Evolutionary conservation across 2,329 filamentous ascomycete genomes (phyloP).

Genomic region (Helicocarpus griseus): DNA sequence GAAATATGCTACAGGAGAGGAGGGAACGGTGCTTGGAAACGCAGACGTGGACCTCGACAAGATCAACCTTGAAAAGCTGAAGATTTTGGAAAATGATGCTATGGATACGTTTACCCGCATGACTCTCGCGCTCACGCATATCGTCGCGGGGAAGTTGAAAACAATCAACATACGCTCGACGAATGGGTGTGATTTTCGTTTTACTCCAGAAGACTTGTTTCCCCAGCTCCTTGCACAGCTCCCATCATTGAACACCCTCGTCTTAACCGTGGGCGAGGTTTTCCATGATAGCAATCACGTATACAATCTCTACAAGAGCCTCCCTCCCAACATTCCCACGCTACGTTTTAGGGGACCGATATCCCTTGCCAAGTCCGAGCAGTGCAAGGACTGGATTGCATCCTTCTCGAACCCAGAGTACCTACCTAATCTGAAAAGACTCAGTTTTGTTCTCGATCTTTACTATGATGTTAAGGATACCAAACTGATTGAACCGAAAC

Average conservation of each 20-base stretch:
- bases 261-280: conserved; percentile 16
- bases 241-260: conserved; percentile 11
- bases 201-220: conserved; percentile 10
- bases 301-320: conserved; percentile 11
- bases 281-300: conserved; percentile 14
- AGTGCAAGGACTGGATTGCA: conserved; percentile 17
- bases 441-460: conserved; percentile 19
- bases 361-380: conserved; percentile 11
- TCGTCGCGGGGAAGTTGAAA: conserved; percentile 10
- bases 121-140: conserved; percentile 13
- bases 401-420: conserved; percentile 15
- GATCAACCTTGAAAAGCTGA: conserved; percentile 13
- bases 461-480: too few species aligned
- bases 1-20: conserved; percentile 4
- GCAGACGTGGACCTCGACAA: not conserved
- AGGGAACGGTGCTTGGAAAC: not conserved
- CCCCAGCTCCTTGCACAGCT: conserved; percentile 11
- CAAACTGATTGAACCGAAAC: not conserved
- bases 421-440: conserved; percentile 14
- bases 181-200: conserved; percentile 14
- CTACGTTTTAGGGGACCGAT: conserved; percentile 18
- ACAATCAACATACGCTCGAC: conserved; percentile 17
- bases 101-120: conserved; percentile 18
- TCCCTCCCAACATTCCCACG: conserved; percentile 17
- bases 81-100: conserved; percentile 21